These are phyloP conservation scores for Aciculosporium take DNA, from an alignment of 2,329 filamentous ascomycete species.

Conservation along the genomic window DNA sequence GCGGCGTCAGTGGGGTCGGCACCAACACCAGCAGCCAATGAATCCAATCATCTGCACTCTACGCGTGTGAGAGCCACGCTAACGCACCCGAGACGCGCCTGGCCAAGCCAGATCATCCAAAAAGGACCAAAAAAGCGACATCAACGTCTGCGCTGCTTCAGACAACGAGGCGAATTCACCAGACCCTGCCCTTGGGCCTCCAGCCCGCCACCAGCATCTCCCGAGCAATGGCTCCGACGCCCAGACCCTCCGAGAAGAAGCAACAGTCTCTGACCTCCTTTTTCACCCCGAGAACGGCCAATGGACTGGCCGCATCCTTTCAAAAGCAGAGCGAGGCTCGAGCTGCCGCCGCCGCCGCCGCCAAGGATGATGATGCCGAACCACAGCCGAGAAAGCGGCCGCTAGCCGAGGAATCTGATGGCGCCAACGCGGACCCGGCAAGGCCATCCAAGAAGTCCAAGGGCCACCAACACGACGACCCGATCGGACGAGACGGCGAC, in stretches of 20 bases:
- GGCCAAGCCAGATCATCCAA: no score
- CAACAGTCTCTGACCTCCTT: slow-evolving; percentile 80
- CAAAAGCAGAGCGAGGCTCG: slow-evolving; percentile 17
- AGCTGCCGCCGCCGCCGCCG: slow-evolving; percentile 14
- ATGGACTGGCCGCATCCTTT: slow-evolving; percentile 26
- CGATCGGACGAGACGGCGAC: slow-evolving; percentile 20
- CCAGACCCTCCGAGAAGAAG: slow-evolving; percentile 37
- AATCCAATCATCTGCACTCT: no score
- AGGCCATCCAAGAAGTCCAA: slow-evolving; percentile 29
- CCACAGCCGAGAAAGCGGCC: slow-evolving; percentile 33
- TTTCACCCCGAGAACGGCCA: slow-evolving; percentile 51
- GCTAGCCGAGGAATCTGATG: slow-evolving; percentile 32
- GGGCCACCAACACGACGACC: slow-evolving; percentile 22
- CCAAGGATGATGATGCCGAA: slow-evolving; percentile 14
- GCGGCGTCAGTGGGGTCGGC: no score
- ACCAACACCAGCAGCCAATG: no score
- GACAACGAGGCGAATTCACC: not conserved
- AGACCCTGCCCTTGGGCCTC: no score
- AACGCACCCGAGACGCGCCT: no score
- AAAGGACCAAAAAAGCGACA: no score
- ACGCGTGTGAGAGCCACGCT: no score
- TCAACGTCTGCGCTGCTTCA: no score
- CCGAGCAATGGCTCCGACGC: slow-evolving; percentile 18
- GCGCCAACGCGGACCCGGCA: slow-evolving; percentile 26
- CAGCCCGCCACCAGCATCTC: not conserved